Base-by-base conservation (phyloP, 192 early-diverging fungal genomes). In the Dissophora ornata region DNA sequence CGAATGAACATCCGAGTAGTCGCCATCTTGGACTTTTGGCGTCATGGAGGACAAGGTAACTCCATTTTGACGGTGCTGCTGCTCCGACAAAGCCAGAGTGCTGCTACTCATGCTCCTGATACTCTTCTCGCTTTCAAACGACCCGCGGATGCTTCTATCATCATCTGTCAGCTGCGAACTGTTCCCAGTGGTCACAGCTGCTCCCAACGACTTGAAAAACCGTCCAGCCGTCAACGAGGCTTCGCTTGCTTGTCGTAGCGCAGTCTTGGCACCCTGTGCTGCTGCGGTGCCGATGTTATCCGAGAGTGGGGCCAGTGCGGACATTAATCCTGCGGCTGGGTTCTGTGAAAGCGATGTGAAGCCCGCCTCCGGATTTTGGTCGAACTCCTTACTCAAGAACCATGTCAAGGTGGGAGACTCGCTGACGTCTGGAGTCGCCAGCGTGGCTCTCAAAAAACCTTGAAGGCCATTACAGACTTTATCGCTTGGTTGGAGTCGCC, bases 401-500 rank as follows among this genome's bases (percentile, higher is more conserved):
- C 62, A 75, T 16, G 32, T 12, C 28, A 75, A 42, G 6, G 38
- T 53, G 15, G 42, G 12, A 0, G 71, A 75, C 1, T 66, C 49
- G 19, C 54, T 52, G 13, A 75, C 71, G n/a, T 75, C 71, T 9
- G 71, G 63, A 16, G 55, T 75, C 4, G 49, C 41, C 11, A 75
- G 24, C 71, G 67, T 75, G 29, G 71, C 21, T 6, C 57, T 32
- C 48, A 75, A 32, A 54, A 67, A 75, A 28, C 29, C 46, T 25
- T 75, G 56, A 18, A 75, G 47, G 8, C 63, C 71, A 26, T 48
- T 66, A 29, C 71, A 75, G 32, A 75, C 71, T 44, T 67, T 75
- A 57, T 75, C 71, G 18, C 71, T 75, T 1, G 62, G 71, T 18
- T 75, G 71, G 10, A 75, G 71, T 52, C 71, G 60, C 71, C 71